Conservation (phyloP, 139 green algal genomes). For the Asterochloris sp. region DNA sequence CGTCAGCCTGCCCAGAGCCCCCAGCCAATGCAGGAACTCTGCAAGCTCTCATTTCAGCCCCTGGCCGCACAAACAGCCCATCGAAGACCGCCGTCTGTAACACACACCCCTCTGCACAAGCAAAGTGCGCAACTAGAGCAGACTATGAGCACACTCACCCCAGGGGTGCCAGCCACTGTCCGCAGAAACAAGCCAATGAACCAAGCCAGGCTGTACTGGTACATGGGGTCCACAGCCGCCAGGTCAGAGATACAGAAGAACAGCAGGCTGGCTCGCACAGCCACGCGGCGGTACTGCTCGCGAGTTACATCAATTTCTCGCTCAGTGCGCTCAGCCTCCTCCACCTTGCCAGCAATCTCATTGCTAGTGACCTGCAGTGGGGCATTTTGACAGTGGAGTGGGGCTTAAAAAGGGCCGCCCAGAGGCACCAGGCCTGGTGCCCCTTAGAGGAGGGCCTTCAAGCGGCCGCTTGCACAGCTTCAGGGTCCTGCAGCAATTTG, state of each 20-base stretch:
- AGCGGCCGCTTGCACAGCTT: too few species aligned
- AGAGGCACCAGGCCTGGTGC: too few species aligned
- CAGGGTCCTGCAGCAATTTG: too few species aligned
- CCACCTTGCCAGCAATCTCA: constrained; percentile 69
- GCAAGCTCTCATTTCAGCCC: too few species aligned
- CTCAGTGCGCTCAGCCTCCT: constrained; percentile 81
- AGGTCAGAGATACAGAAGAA: constrained; percentile 86
- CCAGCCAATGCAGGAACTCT: too few species aligned
- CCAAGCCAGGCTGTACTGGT: constrained; percentile 73
- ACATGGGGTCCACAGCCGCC: constrained; percentile 78
- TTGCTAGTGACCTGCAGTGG: constrained; percentile 13
- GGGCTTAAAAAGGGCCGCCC: too few species aligned
- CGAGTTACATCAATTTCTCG: constrained; percentile 68
- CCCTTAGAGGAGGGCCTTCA: too few species aligned
- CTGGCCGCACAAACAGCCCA: too few species aligned
- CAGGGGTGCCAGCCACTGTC: constrained; percentile 54
- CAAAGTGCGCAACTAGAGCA: neutral
- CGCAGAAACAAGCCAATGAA: constrained; percentile 72
- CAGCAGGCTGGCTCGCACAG: constrained; percentile 58
- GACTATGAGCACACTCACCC: constrained; percentile 17
- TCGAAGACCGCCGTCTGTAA: too few species aligned
- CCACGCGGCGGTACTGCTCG: constrained; percentile 70
- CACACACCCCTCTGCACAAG: neutral
- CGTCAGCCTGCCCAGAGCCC: too few species aligned
- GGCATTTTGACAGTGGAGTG: neutral